Evolutionary conservation across 129 eudicot genomes (phyloP), one percentile per base, ranked within the genome.

Genomic region (Dittrichia graveolens): DNA sequence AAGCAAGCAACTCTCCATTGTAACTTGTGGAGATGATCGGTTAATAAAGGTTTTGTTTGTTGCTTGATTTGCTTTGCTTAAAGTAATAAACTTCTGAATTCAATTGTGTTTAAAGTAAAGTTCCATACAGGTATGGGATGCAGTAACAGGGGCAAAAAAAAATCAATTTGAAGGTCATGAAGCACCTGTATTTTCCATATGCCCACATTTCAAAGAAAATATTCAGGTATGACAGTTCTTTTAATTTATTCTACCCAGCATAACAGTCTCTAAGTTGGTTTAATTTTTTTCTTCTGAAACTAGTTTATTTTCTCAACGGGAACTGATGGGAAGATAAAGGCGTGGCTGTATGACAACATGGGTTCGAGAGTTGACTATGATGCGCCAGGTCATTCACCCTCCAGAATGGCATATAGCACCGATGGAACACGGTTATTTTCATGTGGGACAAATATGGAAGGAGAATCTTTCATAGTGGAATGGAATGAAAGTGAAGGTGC

Each of bases 401-500:
- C 89, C 60, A 84, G 48, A 40, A 83, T 89, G 96, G 84, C 84
- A 11, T 89, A 89, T 74, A 89, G 96, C 70, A 85, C 83, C 48
- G 96, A 89, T 67, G 96, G 96, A 61, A 75, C 89, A 60, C 78
- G 96, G 81, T 81, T 90, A 77, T 90, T 90, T 83, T 90, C 96
- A 55, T 90, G 96, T 11, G 96, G 96, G 65, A 87, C 89, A 42
- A 90, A 87, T 74, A 87, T 87, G 76, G 88, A 79, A 81, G 96
- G 91, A 39, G 87, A 87, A 37, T 85, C 96, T 38, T 90, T 63
- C 72, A 82, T 90, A 53, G 94, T 90, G 53, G 96, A 90, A 72
- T 90, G 96, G 96, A 87, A 90, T 61, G 96, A 90, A 81, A 87
- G 91, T 75, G 96, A 90, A 85, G 96, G 96, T 50, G 81, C 91